Percentiles rank a stretch among this genome's conserved stretches.
phyloP scores from a whole-genome alignment of 179 eudicot genomes.

The Camellia oleifera region DNA sequence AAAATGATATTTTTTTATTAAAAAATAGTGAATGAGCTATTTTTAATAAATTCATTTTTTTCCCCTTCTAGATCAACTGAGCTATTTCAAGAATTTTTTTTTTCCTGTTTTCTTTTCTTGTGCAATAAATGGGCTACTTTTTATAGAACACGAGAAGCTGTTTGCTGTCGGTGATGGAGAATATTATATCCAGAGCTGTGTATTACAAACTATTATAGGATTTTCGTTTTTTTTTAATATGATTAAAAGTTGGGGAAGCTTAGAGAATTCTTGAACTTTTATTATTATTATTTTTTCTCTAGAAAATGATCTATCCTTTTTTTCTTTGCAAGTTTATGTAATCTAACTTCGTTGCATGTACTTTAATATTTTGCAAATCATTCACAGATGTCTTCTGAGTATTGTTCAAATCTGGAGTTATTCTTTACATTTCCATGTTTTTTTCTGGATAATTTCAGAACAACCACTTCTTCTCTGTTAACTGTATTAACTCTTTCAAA shows the following conservation, averaged over 20 bases:
- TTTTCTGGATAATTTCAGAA: neutral
- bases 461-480: neutral
- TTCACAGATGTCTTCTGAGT: neutral
- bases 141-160: neutral
- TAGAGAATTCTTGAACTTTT: neutral
- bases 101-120: too few relatives aligned
- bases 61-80: neutral
- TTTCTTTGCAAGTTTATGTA: neutral
- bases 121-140: neutral
- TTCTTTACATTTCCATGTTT: neutral
- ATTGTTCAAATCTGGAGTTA: neutral
- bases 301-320: too few relatives aligned
- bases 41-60: neutral
- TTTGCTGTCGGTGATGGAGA: neutral
- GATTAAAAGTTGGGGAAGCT: neutral
- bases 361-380: neutral
- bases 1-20: too few relatives aligned
- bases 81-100: neutral
- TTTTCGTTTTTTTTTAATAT: neutral
- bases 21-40: neutral
- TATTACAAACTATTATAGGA: neutral
- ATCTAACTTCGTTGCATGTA: neutral
- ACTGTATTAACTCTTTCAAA: neutral
- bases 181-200: neutral
- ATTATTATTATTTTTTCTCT: too few relatives aligned